These are phyloP conservation scores for Saksenaea oblongispora DNA, from an alignment of 371 early-diverging fungal species.

Conservation along the genomic window DNA sequence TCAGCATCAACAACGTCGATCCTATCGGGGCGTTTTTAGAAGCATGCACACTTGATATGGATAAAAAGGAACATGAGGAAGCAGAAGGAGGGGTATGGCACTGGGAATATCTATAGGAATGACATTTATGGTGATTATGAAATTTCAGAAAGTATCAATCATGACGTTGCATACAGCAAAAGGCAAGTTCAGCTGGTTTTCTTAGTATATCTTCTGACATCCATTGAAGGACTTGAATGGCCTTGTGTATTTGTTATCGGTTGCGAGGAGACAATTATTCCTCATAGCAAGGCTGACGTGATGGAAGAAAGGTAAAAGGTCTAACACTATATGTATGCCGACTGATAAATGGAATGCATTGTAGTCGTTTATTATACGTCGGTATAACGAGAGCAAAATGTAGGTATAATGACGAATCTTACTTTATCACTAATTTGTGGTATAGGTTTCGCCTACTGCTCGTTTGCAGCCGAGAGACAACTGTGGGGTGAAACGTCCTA, in stretches of 20 bases:
- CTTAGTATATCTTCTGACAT: neutral
- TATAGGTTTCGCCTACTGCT: constrained; percentile 18
- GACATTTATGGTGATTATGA: constrained; percentile 11
- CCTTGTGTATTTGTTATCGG: constrained; percentile 60
- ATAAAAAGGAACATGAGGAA: constrained; percentile 32
- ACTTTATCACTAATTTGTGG: neutral
- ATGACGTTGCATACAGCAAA: constrained; percentile 65
- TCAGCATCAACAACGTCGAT: constrained; percentile 8
- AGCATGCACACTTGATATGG: constrained; percentile 23
- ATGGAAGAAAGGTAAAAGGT: constrained; percentile 37
- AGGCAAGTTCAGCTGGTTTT: constrained; percentile 14
- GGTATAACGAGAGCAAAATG: constrained; percentile 25
- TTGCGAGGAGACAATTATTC: constrained; percentile 53
- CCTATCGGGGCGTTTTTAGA: constrained; percentile 33
- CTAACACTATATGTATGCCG: constrained; percentile 69
- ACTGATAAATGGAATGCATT: neutral
- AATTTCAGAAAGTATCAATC: constrained; percentile 49
- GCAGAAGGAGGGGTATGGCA: constrained; percentile 25
- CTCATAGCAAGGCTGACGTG: constrained; percentile 27
- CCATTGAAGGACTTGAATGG: constrained; percentile 59
- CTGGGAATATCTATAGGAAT: constrained; percentile 10
- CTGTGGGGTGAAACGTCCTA: constrained; percentile 1
- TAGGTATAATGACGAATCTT: neutral
- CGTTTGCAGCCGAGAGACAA: constrained; percentile 7
- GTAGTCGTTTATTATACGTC: constrained; percentile 25